Base-by-base conservation (phyloP, 192 early-diverging fungal genomes). In the Backusella circina region DNA sequence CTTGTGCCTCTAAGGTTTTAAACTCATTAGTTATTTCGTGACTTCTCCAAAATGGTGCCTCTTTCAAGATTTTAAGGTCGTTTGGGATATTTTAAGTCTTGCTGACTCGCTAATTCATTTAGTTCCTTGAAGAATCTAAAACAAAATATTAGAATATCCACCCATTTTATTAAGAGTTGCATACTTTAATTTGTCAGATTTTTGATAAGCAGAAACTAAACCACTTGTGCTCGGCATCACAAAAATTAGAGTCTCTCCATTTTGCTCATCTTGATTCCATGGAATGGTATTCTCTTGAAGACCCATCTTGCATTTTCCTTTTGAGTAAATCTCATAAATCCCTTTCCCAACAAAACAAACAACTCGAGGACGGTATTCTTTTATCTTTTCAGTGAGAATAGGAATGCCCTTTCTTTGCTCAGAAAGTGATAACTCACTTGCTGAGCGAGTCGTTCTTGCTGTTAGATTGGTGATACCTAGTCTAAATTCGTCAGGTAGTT, bases 311-410 rank as follows among this genome's bases (percentile, higher is more conserved):
- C 54, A 70, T 21, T 54, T 80, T 7, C 31, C 21, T 13, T 65
- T 77, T 1, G 82, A 65, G 77, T 88, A 93, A n/a, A 88, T 85
- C 28, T 90, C 87, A 84, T 88, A 93, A 13, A 88, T 89, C 12
- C 89, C 89, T 67, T 89, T 91, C 64, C 92, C 89, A 13, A 93
- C 86, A 80, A 92, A 93, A 66, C 89, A 91, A 0, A 89, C 85
- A 67, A 91, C 84, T 44, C 82, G 80, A 8, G 92, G 92, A 35
- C 79, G 81, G 33, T 86, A 84, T 26, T 79, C 78, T 9, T 77
- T 78, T 72, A 93, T 90, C 80, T 93, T 93, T 67, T 83, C 83
- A 13, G 83, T 84, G 18, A 92, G 76, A 26, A 77, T 77, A 5
- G 92, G 92, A 54, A 90, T 89, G 0, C 87, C 85, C 26, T 82